phyloP scores from a whole-genome alignment of 345 rosid genomes.

The Barbarea vulgaris region DNA sequence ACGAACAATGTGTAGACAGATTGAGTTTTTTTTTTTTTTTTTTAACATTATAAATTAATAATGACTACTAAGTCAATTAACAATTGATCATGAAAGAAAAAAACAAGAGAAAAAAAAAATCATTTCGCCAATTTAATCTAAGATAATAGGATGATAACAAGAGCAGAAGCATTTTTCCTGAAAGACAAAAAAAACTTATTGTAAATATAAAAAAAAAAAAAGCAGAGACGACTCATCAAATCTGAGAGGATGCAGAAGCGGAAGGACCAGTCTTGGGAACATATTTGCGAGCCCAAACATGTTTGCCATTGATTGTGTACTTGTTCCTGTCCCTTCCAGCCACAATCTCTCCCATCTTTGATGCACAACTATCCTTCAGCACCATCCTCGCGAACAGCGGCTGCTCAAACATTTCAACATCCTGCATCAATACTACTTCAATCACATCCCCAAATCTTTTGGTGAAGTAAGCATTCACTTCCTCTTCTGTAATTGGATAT shows the following conservation, averaged over 20 bases:
- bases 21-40: too few species aligned
- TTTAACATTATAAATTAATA: too few species aligned
- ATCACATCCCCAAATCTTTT: conserved; percentile 57
- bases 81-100: too few species aligned
- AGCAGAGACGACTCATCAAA: background rate
- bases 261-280: conserved; percentile 32
- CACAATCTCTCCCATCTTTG: conserved; percentile 40
- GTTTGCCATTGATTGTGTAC: conserved; percentile 71
- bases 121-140: too few species aligned
- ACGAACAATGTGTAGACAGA: too few species aligned
- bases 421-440: conserved; percentile 57
- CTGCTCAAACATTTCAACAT: conserved; percentile 45
- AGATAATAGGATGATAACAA: background rate
- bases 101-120: too few species aligned
- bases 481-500: conserved; percentile 57
- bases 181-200: background rate
- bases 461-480: conserved; percentile 53
- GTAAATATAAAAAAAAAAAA: background rate
- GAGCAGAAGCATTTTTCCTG: background rate
- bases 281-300: conserved; percentile 70
- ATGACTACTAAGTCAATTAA: too few species aligned
- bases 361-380: conserved; percentile 5
- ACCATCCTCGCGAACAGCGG: conserved; percentile 59
- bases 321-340: conserved; percentile 46
- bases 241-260: background rate